Percentiles rank a stretch among this genome's conserved stretches.
phyloP scores from a whole-genome alignment of 2,329 filamentous ascomycete species.

The Metarhizium humberi region DNA sequence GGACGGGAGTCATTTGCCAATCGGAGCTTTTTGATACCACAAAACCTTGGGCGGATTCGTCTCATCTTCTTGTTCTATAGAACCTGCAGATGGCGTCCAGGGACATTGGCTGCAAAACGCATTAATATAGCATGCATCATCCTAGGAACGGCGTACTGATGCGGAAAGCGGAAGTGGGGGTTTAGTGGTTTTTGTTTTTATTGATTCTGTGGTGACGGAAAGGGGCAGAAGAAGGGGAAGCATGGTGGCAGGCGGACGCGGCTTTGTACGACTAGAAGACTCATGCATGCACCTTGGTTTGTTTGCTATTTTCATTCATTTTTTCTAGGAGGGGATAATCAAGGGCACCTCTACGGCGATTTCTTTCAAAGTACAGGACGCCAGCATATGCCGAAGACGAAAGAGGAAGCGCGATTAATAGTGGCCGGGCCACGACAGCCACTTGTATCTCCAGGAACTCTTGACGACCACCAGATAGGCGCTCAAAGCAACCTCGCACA shows the following conservation, averaged over 20 bases:
- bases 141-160: constrained; percentile 20
- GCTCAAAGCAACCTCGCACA: not conserved
- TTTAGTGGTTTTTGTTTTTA: not conserved
- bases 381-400: not conserved
- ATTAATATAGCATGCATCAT: constrained; percentile 32
- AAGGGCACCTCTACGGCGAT: not conserved
- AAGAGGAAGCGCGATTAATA: not conserved
- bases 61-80: constrained; percentile 20
- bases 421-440: not conserved
- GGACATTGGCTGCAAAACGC: constrained; percentile 27
- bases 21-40: constrained; percentile 20
- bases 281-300: constrained; percentile 5
- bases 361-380: not conserved
- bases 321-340: not conserved
- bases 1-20: constrained; percentile 19
- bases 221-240: constrained; percentile 4
- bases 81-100: constrained; percentile 22
- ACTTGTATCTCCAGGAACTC: not conserved
- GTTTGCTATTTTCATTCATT: not conserved
- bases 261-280: constrained; percentile 24
- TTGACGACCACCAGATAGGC: not conserved
- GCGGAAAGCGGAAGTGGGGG: not conserved
- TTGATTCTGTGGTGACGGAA: constrained; percentile 14
- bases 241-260: constrained; percentile 8
- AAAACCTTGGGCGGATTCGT: constrained; percentile 13